phyloP scores from a whole-genome alignment of 2,329 filamentous ascomycete species.

The Arthrobotrys entomopaga region DNA sequence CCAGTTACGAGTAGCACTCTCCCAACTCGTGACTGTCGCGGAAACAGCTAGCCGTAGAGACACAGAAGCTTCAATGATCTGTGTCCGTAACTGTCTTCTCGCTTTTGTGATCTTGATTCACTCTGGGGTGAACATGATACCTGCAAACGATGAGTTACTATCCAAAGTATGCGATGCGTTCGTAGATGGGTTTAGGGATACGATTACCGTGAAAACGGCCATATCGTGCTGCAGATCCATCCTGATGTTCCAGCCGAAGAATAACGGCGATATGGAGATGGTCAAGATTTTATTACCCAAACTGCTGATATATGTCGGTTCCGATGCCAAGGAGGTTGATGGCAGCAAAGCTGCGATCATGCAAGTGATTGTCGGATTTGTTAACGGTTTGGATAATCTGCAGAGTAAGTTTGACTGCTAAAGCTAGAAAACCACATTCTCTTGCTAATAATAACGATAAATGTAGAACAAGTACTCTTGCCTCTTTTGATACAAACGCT shows the following conservation, averaged over 20 bases:
- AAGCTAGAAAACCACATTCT: neutral
- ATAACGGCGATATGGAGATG: constrained; percentile 76
- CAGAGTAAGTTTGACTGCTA: constrained; percentile 57
- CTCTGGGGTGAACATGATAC: constrained; percentile 77
- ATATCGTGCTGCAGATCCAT: constrained; percentile 89
- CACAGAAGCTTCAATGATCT: constrained; percentile 77
- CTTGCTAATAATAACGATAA: constrained; percentile 61
- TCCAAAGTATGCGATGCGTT: constrained; percentile 80
- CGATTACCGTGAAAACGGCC: constrained; percentile 70
- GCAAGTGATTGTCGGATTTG: constrained; percentile 79
- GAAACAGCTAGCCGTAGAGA: constrained; percentile 66
- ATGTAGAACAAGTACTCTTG: constrained; percentile 77
- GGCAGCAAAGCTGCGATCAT: constrained; percentile 77
- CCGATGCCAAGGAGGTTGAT: constrained; percentile 70
- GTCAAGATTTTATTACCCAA: constrained; percentile 78
- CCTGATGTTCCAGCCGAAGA: constrained; percentile 70
- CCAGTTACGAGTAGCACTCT: constrained; percentile 58
- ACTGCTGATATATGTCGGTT: constrained; percentile 78
- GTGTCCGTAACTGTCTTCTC: constrained; percentile 91
- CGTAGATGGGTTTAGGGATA: constrained; percentile 77
- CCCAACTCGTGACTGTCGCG: constrained; percentile 57
- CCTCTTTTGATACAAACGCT: constrained; percentile 74
- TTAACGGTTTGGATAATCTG: constrained; percentile 62
- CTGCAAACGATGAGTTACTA: constrained; percentile 70
- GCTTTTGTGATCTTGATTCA: constrained; percentile 90